Base-by-base conservation (phyloP, 2,329 filamentous ascomycete species). In the Penicillium corylophilum region DNA sequence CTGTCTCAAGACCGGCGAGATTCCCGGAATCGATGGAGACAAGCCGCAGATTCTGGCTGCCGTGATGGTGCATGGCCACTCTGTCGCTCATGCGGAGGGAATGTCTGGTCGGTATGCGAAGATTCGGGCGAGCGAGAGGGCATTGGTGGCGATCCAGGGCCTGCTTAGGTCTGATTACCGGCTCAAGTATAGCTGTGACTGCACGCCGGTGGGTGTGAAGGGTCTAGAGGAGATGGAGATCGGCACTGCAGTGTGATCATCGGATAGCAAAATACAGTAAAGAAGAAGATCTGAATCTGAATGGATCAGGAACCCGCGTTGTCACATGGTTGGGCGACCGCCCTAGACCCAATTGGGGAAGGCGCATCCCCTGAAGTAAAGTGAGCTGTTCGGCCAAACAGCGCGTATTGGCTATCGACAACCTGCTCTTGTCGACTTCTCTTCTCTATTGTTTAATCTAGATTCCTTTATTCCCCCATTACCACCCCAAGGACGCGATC, bases 101-200 rank as follows among this genome's bases (percentile, higher is more conserved):
- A 82, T 78, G 58, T 90, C 85, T 45, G 81, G 82, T 0, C 79
- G 88, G 42, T 88, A 91, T 70, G 90, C 89, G 0, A 92, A 91
- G 71, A 70, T 88, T 4, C 74, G 72, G 50, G 75, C 74, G 8
- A 78, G 75, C 49, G 66, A 71, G 53, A 65, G 63, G 4, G 74
- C 74, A 2, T 54, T 77, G 50, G 56, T 61, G 5, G 57, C 65
- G 53, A 58, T 85, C 44, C 74, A 81, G 23, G 79, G 77, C 0
- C 54, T 86, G 55, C 69, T 73, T 20, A 70, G 77, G 6, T 77
- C 77, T 8, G 81, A 86, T 48, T 95, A 88, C 54, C 77, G 82
- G 55, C 67, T 67, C 46, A 73, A 69, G 58, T 89, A 82, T 64
- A 74, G 74, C 1, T 95, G 91, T 62, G 71, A 82, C 56, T 96